Percentiles rank a stretch among this genome's conserved stretches.
phyloP scores from a whole-genome alignment of 345 rosid species.

The Arabidopsis arenosa region DNA sequence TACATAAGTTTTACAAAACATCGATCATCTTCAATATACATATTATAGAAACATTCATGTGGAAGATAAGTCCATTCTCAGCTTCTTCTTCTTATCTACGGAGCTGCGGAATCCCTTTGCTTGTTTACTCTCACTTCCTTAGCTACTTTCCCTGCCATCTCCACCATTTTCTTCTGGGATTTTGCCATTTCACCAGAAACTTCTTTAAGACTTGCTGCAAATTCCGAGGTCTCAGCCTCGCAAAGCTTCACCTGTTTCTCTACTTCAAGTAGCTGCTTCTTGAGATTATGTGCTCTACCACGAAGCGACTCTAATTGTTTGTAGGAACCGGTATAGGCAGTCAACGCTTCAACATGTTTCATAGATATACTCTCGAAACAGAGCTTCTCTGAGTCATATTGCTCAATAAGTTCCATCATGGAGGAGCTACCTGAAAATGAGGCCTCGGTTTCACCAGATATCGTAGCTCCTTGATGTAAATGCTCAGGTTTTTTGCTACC shows the following conservation, averaged over 20 bases:
- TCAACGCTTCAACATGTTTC: slow-evolving; percentile 13
- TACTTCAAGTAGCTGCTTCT: neutral
- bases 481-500: neutral
- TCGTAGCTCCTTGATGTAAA: neutral
- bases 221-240: neutral
- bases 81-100: neutral
- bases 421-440: slow-evolving; percentile 1
- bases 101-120: neutral
- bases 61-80: neutral
- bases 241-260: neutral
- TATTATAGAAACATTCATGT: neutral
- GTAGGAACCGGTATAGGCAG: neutral
- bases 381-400: neutral
- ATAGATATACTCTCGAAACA: neutral
- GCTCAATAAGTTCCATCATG: neutral
- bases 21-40: neutral
- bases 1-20: neutral
- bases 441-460: neutral
- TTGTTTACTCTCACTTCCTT: neutral
- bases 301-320: neutral
- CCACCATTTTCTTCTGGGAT: neutral
- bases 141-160: neutral
- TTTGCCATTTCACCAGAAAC: neutral
- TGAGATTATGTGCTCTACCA: neutral
- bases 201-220: neutral